These are phyloP conservation scores for Clitocybe nebularis DNA, from an alignment of 1,284 basidiomycete species.

Conservation along the genomic window DNA sequence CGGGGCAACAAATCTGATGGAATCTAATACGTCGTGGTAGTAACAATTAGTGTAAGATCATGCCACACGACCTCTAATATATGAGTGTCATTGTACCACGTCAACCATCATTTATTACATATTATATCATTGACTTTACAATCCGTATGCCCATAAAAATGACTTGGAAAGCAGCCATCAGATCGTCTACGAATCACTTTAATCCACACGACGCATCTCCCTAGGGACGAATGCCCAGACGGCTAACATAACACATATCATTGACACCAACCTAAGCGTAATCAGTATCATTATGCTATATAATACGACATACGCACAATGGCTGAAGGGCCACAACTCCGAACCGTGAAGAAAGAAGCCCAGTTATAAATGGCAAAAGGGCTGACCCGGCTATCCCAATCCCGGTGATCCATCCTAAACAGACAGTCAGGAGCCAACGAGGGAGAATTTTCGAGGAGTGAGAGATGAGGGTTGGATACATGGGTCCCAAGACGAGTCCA, in stretches of 20 bases:
- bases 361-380: slow-evolving; percentile 21
- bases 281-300: not conserved
- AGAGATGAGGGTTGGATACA: slow-evolving; percentile 54
- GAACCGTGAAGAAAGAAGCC: slow-evolving; percentile 20
- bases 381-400: slow-evolving; percentile 22
- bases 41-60: no score
- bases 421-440: slow-evolving; percentile 46
- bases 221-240: slow-evolving; percentile 26
- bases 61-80: no score
- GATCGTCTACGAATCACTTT: no score
- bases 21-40: no score
- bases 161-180: no score
- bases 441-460: slow-evolving; percentile 45
- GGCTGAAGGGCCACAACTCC: slow-evolving; percentile 23
- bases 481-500: slow-evolving; percentile 50
- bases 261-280: slow-evolving; percentile 24
- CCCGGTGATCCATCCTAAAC: slow-evolving; percentile 53
- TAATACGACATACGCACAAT: slow-evolving; percentile 15
- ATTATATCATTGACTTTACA: no score
- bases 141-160: no score
- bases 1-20: no score
- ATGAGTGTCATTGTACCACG: no score
- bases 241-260: slow-evolving; percentile 25
- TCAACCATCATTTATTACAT: no score
- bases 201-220: slow-evolving; percentile 15